Evolutionary conservation across 441 rosid genomes (phyloP).

Genomic region (Dalechampia spathulata): DNA sequence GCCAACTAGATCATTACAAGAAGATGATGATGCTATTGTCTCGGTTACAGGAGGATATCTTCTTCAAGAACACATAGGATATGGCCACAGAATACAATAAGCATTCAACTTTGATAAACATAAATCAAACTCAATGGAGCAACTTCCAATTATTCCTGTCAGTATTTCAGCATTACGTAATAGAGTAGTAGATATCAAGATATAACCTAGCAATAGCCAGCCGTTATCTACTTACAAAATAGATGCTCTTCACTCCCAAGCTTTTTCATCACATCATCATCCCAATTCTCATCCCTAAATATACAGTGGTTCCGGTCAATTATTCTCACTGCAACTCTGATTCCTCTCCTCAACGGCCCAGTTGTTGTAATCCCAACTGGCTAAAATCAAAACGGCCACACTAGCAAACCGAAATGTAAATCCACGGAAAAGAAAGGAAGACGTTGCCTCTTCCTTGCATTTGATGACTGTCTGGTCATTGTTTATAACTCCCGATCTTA

Average conservation of each 20-base stretch:
- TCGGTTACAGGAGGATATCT: no score
- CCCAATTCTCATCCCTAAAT: slow-evolving; percentile 31
- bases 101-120: no score
- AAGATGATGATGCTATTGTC: no score
- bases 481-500: slow-evolving; percentile 55
- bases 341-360: slow-evolving; percentile 15
- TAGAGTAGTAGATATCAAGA: slow-evolving; percentile 13
- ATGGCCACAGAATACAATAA: no score
- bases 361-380: slow-evolving; percentile 24
- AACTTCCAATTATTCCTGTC: slow-evolving; percentile 36
- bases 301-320: slow-evolving; percentile 32
- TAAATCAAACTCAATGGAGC: no score
- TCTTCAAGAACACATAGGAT: no score
- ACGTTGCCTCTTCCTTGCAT: slow-evolving; percentile 13
- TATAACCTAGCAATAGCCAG: slow-evolving; percentile 30
- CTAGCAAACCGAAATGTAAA: slow-evolving; percentile 29
- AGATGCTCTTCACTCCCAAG: slow-evolving; percentile 19
- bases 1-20: no score
- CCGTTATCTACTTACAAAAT: slow-evolving; percentile 48
- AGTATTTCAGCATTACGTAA: slow-evolving; percentile 18
- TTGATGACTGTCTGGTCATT: slow-evolving; percentile 34
- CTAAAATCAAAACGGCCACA: slow-evolving; percentile 20
- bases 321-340: slow-evolving; percentile 23
- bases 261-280: slow-evolving; percentile 32
- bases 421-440: slow-evolving; percentile 17